Evolutionary conservation across 2,329 filamentous ascomycete species (phyloP).

Genomic region (Whalleya microplaca): DNA sequence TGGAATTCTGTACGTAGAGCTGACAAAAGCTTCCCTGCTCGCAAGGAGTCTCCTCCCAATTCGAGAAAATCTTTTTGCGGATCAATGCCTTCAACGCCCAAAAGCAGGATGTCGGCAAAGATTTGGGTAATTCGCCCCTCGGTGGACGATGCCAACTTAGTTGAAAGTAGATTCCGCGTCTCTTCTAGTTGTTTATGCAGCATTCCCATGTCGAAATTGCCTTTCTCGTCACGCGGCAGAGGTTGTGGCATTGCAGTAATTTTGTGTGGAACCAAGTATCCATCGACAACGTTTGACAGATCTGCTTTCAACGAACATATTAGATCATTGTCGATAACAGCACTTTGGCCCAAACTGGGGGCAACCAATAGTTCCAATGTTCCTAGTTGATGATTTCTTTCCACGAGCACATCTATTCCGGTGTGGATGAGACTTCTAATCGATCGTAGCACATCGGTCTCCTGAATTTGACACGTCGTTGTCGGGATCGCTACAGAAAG

Average conservation of each 20-base stretch:
- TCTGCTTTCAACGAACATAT: constrained; percentile 11
- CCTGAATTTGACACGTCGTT: constrained; percentile 39
- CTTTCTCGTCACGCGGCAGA: constrained; percentile 38
- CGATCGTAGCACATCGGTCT: constrained; percentile 10
- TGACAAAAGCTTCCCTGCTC: constrained; percentile 56
- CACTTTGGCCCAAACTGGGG: background rate
- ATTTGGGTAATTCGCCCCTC: constrained; percentile 47
- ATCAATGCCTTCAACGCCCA: constrained; percentile 42
- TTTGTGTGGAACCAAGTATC: constrained; percentile 44
- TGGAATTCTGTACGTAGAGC: constrained; percentile 53
- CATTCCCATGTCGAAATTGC: constrained; percentile 39
- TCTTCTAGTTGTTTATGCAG: constrained; percentile 40
- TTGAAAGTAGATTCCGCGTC: constrained; percentile 19
- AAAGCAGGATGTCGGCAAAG: constrained; percentile 50
- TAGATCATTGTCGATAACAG: background rate
- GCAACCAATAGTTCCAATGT: background rate
- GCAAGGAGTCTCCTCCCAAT: constrained; percentile 56
- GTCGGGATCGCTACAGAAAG: constrained; percentile 47
- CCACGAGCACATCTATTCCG: constrained; percentile 5
- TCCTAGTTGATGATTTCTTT: background rate
- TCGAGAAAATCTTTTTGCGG: constrained; percentile 50
- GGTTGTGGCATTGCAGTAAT: constrained; percentile 40
- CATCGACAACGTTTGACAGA: constrained; percentile 30
- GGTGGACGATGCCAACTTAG: constrained; percentile 8
- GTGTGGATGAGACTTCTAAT: constrained; percentile 18